phyloP scores from a whole-genome alignment of 2,329 filamentous ascomycete species.

The Pseudogymnoascus sp. region DNA sequence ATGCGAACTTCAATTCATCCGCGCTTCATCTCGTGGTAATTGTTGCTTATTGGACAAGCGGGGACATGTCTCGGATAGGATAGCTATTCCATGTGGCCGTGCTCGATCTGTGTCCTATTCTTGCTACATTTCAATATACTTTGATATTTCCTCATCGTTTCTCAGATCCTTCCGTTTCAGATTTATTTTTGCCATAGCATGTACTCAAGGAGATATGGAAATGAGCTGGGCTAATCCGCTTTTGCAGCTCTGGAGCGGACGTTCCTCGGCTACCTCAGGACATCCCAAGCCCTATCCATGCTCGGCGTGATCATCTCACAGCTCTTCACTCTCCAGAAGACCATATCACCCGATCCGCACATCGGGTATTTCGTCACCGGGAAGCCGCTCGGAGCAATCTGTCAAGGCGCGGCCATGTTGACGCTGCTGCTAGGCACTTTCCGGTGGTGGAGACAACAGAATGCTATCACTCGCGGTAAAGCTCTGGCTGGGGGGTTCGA shows the following conservation, averaged over 20 bases:
- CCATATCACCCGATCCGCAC: conserved; percentile 25
- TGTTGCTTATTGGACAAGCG: neutral
- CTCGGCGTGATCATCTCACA: conserved; percentile 59
- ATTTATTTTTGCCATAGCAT: neutral
- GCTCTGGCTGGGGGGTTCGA: conserved; percentile 53
- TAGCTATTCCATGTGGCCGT: conserved; percentile 1
- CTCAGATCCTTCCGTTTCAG: neutral
- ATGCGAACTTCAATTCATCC: neutral
- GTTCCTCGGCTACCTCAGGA: conserved; percentile 66
- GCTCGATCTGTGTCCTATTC: neutral
- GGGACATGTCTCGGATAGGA: conserved; percentile 1
- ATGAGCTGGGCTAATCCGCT: neutral
- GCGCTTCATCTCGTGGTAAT: conserved; percentile 3
- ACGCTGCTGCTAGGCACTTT: conserved; percentile 44
- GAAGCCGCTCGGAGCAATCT: conserved; percentile 45
- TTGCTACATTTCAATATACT: neutral
- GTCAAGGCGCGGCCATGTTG: conserved; percentile 35
- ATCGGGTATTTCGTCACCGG: conserved; percentile 56
- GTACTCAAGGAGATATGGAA: neutral
- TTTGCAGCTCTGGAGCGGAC: conserved; percentile 62
- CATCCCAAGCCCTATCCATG: conserved; percentile 61
- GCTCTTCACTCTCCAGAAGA: conserved; percentile 49
- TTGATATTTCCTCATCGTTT: neutral
- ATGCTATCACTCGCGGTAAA: conserved; percentile 49
- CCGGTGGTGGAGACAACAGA: conserved; percentile 55